Conservation (phyloP, 2,329 filamentous ascomycete genomes). For the Alternaria hordeiaustralica region DNA sequence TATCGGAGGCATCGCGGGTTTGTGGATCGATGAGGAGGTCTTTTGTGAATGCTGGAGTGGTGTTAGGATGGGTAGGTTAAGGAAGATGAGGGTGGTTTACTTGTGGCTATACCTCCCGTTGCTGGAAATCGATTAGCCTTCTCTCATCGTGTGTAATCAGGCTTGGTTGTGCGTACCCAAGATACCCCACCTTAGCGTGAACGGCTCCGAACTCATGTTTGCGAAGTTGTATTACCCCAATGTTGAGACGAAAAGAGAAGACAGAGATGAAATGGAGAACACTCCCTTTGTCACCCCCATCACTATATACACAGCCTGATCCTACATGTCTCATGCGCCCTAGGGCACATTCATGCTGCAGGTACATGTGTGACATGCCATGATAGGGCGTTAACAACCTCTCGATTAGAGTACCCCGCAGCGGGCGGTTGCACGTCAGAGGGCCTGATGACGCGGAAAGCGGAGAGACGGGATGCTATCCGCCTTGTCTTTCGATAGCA, state of each 20-base stretch:
- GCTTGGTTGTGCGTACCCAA: slow-evolving; percentile 16
- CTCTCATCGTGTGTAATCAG: neutral
- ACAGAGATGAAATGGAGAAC: neutral
- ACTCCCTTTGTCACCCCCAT: neutral
- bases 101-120: slow-evolving; percentile 42
- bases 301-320: neutral
- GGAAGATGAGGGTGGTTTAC: neutral
- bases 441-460: neutral
- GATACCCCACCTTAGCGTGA: slow-evolving; percentile 35
- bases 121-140: slow-evolving; percentile 60
- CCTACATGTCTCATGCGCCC: neutral
- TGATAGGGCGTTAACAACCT: neutral
- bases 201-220: slow-evolving; percentile 24
- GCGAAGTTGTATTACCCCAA: neutral
- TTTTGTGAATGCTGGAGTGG: slow-evolving; percentile 71
- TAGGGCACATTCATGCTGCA: neutral
- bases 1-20: slow-evolving; percentile 71
- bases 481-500: neutral
- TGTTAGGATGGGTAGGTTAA: neutral
- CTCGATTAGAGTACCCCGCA: slow-evolving; percentile 7
- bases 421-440: neutral
- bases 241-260: neutral
- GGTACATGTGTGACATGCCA: neutral
- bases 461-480: slow-evolving; percentile 1
- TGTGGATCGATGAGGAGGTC: slow-evolving; percentile 79